Evolutionary conservation across 139 green algal species (phyloP).

Genomic region (Asterochloris erici): DNA sequence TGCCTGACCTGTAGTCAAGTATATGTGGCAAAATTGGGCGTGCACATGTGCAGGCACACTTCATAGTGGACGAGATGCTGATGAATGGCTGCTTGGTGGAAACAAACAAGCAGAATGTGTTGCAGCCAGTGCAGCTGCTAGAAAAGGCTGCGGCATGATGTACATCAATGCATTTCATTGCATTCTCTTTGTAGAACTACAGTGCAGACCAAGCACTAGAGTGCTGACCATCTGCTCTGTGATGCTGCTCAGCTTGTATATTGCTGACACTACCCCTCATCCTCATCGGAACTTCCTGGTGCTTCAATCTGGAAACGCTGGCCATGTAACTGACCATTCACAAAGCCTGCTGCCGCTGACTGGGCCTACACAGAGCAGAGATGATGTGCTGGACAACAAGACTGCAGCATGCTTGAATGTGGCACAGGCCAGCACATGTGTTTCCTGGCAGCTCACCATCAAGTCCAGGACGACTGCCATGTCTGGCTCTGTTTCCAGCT

Average conservation of each 20-base stretch:
- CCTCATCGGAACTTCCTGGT: background rate
- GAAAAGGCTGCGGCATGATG: conserved; percentile 40
- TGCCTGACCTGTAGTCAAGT: too few species aligned
- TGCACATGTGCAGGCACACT: conserved; percentile 76
- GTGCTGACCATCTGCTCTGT: too few species aligned
- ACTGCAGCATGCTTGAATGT: background rate
- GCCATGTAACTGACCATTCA: background rate
- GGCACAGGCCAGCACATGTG: background rate
- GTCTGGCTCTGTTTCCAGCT: background rate
- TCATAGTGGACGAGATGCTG: conserved; percentile 93
- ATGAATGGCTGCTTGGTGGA: conserved; percentile 92
- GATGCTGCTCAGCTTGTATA: too few species aligned
- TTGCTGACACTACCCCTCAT: too few species aligned
- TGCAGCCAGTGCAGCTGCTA: conserved; percentile 83
- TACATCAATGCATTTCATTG: background rate
- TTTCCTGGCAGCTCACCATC: background rate
- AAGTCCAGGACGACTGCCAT: background rate
- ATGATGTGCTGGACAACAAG: background rate
- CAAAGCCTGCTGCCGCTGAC: background rate
- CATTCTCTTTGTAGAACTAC: background rate
- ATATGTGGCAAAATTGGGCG: too few species aligned
- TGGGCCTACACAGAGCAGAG: background rate
- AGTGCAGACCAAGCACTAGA: background rate
- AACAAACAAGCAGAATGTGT: conserved; percentile 89
- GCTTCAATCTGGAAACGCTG: background rate